Evolutionary conservation across 2,329 filamentous ascomycete species (phyloP).

Genomic region (Aspergillus udagawae): DNA sequence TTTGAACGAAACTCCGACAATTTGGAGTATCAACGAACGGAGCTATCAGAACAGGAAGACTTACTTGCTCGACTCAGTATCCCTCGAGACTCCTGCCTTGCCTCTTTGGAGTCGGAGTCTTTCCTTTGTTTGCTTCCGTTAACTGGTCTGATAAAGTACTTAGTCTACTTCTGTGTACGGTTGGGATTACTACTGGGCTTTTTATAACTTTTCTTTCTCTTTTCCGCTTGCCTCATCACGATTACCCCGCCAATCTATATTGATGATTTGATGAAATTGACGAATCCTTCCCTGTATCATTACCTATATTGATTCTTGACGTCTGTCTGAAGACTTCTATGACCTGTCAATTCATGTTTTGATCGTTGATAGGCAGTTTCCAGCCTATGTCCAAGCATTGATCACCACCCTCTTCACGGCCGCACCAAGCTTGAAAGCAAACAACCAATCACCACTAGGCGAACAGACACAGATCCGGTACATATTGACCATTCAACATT

Average conservation of each 20-base stretch:
- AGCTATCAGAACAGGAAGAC: slow-evolving; percentile 10
- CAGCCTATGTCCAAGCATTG: neutral
- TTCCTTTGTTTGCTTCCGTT: neutral
- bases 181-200: slow-evolving; percentile 8
- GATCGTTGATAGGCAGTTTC: slow-evolving; percentile 2
- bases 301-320: slow-evolving; percentile 18
- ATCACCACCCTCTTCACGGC: slow-evolving; percentile 9
- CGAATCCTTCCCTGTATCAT: slow-evolving; percentile 36
- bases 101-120: slow-evolving; percentile 2
- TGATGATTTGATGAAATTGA: slow-evolving; percentile 41
- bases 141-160: neutral
- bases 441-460: neutral
- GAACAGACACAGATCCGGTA: neutral
- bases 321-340: slow-evolving; percentile 12
- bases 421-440: slow-evolving; percentile 12
- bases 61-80: slow-evolving; percentile 7
- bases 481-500: neutral
- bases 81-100: slow-evolving; percentile 1
- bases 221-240: slow-evolving; percentile 11
- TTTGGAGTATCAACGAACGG: slow-evolving; percentile 14
- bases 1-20: slow-evolving; percentile 15
- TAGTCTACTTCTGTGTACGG: neutral
- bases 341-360: slow-evolving; percentile 7
- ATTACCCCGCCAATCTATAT: slow-evolving; percentile 18
- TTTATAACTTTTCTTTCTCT: slow-evolving; percentile 3